Conservation (phyloP, 192 early-diverging fungal genomes). For the Allomyces macrogynus region DNA sequence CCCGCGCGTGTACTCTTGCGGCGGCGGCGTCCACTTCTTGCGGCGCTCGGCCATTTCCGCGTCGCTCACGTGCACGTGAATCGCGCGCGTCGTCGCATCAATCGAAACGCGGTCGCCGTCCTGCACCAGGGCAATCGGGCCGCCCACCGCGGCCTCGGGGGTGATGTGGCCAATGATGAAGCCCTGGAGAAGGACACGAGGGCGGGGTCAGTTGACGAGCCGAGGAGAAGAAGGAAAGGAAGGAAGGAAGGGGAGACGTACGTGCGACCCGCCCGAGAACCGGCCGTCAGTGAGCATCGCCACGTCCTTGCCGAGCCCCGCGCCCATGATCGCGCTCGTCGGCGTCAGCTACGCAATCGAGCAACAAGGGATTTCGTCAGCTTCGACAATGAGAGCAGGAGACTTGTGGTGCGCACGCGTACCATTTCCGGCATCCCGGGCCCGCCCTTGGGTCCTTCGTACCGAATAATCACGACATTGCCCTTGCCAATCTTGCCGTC, state of each 20-base stretch:
- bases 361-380: neutral
- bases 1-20: slow-evolving; percentile 68
- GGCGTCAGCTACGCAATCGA: slow-evolving; percentile 42
- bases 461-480: slow-evolving; percentile 78
- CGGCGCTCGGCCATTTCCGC: slow-evolving; percentile 53
- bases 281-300: slow-evolving; percentile 94
- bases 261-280: slow-evolving; percentile 95
- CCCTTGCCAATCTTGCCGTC: slow-evolving; percentile 75
- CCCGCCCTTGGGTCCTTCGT: slow-evolving; percentile 94
- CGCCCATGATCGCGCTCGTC: slow-evolving; percentile 95
- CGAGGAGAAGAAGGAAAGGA: neutral
- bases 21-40: slow-evolving; percentile 55
- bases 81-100: slow-evolving; percentile 57
- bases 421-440: slow-evolving; percentile 99
- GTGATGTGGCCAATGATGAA: slow-evolving; percentile 99
- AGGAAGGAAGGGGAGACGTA: slow-evolving; percentile 11
- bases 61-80: slow-evolving; percentile 50
- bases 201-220: neutral
- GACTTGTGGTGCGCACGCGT: slow-evolving; percentile 7
- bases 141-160: slow-evolving; percentile 91
- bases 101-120: slow-evolving; percentile 81
- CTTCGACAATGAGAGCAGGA: neutral
- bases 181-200: slow-evolving; percentile 20
- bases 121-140: slow-evolving; percentile 76
- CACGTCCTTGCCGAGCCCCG: slow-evolving; percentile 92